These are phyloP conservation scores for Arthrobotrys iridis DNA, from an alignment of 2,329 filamentous ascomycete genomes.

Conservation along the genomic window DNA sequence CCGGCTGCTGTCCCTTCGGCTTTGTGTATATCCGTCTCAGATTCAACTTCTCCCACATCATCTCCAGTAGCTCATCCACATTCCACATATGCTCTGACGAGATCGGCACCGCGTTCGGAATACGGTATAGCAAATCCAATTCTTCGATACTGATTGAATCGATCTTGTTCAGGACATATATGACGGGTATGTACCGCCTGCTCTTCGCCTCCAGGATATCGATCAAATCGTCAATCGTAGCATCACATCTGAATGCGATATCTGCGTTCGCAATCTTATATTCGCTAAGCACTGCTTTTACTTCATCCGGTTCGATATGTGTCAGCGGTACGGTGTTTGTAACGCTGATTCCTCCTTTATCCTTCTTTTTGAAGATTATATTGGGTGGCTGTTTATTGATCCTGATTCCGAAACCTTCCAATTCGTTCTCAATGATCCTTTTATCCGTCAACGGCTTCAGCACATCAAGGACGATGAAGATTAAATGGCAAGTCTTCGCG, in stretches of 20 bases:
- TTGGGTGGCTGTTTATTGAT: constrained; percentile 98
- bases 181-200: constrained; percentile 96
- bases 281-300: constrained; percentile 96
- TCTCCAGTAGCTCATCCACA: constrained; percentile 92
- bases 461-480: constrained; percentile 97
- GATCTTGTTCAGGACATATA: constrained; percentile 99
- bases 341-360: constrained; percentile 95
- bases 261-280: constrained; percentile 97
- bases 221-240: constrained; percentile 95
- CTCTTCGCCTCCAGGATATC: constrained; percentile 94
- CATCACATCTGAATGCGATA: constrained; percentile 96
- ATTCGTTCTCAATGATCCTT: constrained; percentile 89
- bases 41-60: constrained; percentile 98
- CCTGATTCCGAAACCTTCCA: constrained; percentile 96
- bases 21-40: constrained; percentile 96
- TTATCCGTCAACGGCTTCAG: constrained; percentile 99
- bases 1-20: constrained; percentile 92
- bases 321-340: constrained; percentile 92
- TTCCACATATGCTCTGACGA: constrained; percentile 99
- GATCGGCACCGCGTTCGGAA: constrained; percentile 96
- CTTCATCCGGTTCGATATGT: constrained; percentile 92
- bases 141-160: constrained; percentile 98
- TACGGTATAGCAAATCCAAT: constrained; percentile 90
- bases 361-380: constrained; percentile 99
- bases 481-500: constrained; percentile 97